Base-by-base conservation (phyloP, 371 early-diverging fungal genomes). In the Mortierella sp. region DNA sequence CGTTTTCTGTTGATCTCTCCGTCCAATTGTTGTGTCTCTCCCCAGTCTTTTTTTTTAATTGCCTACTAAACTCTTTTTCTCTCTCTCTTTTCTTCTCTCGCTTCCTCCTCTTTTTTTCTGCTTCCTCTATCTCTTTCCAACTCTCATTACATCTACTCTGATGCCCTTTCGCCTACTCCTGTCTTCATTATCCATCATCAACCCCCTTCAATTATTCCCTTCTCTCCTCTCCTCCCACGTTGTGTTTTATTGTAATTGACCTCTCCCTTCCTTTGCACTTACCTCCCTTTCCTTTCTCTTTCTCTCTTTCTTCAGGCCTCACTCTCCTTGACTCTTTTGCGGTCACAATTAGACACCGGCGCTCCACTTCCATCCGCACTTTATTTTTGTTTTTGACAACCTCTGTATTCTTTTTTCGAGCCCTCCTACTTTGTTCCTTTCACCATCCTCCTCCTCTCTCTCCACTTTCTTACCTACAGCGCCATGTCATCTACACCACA, bases 401-500 rank as follows among this genome's bases (percentile, higher is more conserved):
- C 71, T 46, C 37, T 40, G 34, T 46, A 0, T 34, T 72, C 77
- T 71, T 59, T 21, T 13, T 53, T 51, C 64, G n/a, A 44, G 31
- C 13, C 16, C 9, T 34, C 72, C 28, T 55, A 44, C 54, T 24
- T 54, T 6, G 43, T 6, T 43, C 53, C 53, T 53, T 72, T 69
- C 37, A 5, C 28, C 19, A 5, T 26, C 19, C 28, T n/a, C 51
- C 34, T 67, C 44, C 46, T 26, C 48, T 28, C 43, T 53, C 55
- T 55, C 48, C 69, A 13, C 40, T 43, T 74, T 24, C 43, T 28
- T 51, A 61, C 46, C 57, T 43, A 43, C 54, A 53, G 24, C 28
- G 59, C 34, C 48, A 79, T 64, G 73, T 2, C 79, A 34, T 67
- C 71, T 37, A 44, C 76, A 43, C 76, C 72, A n/a, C 73, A 77